Base-by-base conservation (phyloP, 371 early-diverging fungal species). In the Actinomortierella wolfii region DNA sequence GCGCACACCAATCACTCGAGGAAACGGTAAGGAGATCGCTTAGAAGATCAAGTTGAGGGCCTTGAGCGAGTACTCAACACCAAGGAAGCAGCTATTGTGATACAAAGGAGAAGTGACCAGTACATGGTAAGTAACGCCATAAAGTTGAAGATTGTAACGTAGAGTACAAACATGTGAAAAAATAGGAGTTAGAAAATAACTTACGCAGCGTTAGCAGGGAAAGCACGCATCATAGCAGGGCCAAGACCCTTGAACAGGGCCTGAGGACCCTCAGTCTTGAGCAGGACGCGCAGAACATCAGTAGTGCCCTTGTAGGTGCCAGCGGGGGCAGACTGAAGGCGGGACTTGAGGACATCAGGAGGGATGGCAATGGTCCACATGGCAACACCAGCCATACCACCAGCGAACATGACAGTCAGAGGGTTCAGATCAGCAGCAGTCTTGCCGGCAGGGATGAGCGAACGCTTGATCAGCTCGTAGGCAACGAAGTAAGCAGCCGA, bases 401-500 rank as follows among this genome's bases (percentile, higher is more conserved):
- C 99, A 57, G 99, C 95, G 66, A 94, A 90, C 63, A 98, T 78
- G 43, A 95, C 91, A 18, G 97, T 89, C 39, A 88, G 82, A 21
- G 90, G 83, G 64, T 84, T 88, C 62, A 90, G 77, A 45, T 91
- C 85, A 56, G 86, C 86, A 59, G 92, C 90, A 51, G 84, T 81
- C 54, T 88, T 69, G 57, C 87, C 88, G 25, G 64, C 84, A 61
- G 89, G 92, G 59, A 91, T 93, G 64, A 98, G 81, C 20, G 81
- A 53, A 61, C 85, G 81, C 83, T 97, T 94, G 82, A 93, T 79
- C 53, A 86, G 67, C 79, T 98, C 99, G 76, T 97, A 98, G 11
- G 93, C 94, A 63, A 92, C 95, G 88, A 97, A 95, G 85, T 96
- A 98, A n/a, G 96, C 97, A 45, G 95, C 96, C 39, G 92, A 91